These are phyloP conservation scores for Trichothecium roseum DNA, from an alignment of 2,329 filamentous ascomycete species.

Conservation along the genomic window DNA sequence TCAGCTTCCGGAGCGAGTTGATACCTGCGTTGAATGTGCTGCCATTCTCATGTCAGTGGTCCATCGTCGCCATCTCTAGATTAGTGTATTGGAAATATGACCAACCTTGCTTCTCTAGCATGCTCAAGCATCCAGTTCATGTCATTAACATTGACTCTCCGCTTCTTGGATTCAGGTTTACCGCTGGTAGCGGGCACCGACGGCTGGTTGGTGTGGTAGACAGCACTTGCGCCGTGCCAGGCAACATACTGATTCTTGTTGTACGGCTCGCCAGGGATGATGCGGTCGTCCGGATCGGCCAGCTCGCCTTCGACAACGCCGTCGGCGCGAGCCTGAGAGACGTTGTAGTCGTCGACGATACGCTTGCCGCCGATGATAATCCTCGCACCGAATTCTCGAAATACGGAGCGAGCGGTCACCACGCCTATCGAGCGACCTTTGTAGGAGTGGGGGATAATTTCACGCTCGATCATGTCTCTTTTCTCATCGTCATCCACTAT, in stretches of 20 bases:
- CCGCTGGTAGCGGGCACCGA: conserved; percentile 65
- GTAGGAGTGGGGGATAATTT: conserved; percentile 96
- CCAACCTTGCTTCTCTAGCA: conserved; percentile 76
- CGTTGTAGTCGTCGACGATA: conserved; percentile 84
- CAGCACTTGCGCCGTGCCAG: conserved; percentile 93
- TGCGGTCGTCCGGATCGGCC: conserved; percentile 78
- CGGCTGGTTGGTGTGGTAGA: conserved; percentile 78
- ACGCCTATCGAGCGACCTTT: conserved; percentile 96
- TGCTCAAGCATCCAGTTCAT: conserved; percentile 97
- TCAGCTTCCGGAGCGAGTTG: conserved; percentile 55
- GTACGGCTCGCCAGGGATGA: conserved; percentile 74
- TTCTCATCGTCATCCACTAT: conserved; percentile 98
- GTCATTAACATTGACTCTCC: conserved; percentile 79
- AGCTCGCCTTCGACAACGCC: conserved; percentile 81
- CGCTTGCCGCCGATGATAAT: conserved; percentile 87
- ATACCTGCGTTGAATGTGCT: conserved; percentile 80
- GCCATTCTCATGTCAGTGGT: conserved; percentile 5
- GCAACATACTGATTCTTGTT: conserved; percentile 99
- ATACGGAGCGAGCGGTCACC: conserved; percentile 91
- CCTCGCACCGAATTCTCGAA: conserved; percentile 87
- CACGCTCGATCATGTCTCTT: conserved; percentile 86
- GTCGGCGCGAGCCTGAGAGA: conserved; percentile 60
- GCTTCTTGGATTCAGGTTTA: conserved; percentile 73
- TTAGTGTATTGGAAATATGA: background rate
- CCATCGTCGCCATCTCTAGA: too few species aligned